Evolutionary conservation across 306 rosid genomes (phyloP).

Genomic region (Parietaria judaica): DNA sequence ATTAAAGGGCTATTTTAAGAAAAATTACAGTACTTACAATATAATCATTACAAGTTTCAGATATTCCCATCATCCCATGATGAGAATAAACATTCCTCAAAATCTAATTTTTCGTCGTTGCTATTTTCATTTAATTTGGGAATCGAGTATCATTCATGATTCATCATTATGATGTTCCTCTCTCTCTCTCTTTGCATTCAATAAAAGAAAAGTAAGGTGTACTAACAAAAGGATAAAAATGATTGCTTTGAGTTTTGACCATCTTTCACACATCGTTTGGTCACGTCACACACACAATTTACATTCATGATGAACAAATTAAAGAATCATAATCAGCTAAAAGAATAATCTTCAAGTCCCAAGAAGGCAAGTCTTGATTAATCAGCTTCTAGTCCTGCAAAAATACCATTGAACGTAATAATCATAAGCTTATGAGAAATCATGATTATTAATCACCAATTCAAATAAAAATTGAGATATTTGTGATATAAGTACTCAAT

Average conservation of each 20-base stretch:
- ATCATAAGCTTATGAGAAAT: slow-evolving; percentile 19
- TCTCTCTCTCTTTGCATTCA: slow-evolving; percentile 30
- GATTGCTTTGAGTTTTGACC: slow-evolving; percentile 61
- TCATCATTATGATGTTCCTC: slow-evolving; percentile 3
- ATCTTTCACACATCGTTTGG: slow-evolving; percentile 44
- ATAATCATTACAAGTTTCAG: slow-evolving; percentile 26
- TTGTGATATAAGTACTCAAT: too few species aligned
- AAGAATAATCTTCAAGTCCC: slow-evolving; percentile 37
- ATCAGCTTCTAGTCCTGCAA: slow-evolving; percentile 43
- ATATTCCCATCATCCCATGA: slow-evolving; percentile 22
- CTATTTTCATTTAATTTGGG: slow-evolving; percentile 4
- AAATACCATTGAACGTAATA: slow-evolving; percentile 19
- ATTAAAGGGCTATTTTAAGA: too few species aligned
- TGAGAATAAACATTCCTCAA: slow-evolving; percentile 8
- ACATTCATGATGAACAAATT: slow-evolving; percentile 39
- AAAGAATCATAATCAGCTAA: slow-evolving; percentile 58
- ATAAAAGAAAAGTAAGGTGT: slow-evolving; percentile 19
- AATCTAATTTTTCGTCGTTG: slow-evolving; percentile 1
- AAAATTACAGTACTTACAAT: slow-evolving; percentile 4
- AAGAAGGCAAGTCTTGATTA: slow-evolving; percentile 21
- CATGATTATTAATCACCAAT: neutral
- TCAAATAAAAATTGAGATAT: neutral
- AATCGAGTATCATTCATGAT: slow-evolving; percentile 1
- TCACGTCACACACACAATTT: slow-evolving; percentile 24
- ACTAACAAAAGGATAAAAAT: slow-evolving; percentile 14